Evolutionary conservation across 352 stramenopile species (phyloP), one percentile per base, ranked within the genome.

Genomic region (Globisporangium nagaii): DNA sequence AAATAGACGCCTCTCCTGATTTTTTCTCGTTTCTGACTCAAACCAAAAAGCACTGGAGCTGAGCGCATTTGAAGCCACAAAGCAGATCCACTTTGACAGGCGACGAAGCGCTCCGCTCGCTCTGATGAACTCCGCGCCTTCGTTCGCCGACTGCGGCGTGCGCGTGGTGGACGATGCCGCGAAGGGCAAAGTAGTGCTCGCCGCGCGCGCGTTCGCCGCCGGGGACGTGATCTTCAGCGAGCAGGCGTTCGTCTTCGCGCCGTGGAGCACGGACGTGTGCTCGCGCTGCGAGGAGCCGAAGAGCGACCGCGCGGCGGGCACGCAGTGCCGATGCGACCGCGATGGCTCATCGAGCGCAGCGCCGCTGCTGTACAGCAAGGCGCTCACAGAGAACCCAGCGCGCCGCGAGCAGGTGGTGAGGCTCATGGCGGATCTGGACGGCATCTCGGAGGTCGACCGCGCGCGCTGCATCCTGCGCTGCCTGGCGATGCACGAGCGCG

Each of bases 151-250:
- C 9, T 84, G 75, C 56, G 79, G 75, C 60, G 73, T 84, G 53
- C 67, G 66, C 58, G 73, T 89, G 49, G 70, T 54, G 7, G 65
- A 74, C 24, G 71, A 86, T 34, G 40, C 52, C 12, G 53, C 67
- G 30, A 88, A 86, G 63, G 75, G 78, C 45, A 80, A 81, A 17
- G 71, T 88, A n/a, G 78, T 88, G 30, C 65, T 68, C 30, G 77
- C 65, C 30, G 63, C 85, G 53, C 75, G 73, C 13, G 51, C 56
- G 1, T 86, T 89, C 55, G 43, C 70, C 27, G 64, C 78, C 4
- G 80, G 80, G 6, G 72, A 86, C 22, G 75, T 89, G 28, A 84
- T 91, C 49, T 91, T 91, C 62, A 77, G 69, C 49, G 81, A 91
- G 58, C 53, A 84, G 54, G 78, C 81, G 22, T 89, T 91, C 54